phyloP scores from a whole-genome alignment of 345 rosid genomes.

The Cardamine occulta region DNA sequence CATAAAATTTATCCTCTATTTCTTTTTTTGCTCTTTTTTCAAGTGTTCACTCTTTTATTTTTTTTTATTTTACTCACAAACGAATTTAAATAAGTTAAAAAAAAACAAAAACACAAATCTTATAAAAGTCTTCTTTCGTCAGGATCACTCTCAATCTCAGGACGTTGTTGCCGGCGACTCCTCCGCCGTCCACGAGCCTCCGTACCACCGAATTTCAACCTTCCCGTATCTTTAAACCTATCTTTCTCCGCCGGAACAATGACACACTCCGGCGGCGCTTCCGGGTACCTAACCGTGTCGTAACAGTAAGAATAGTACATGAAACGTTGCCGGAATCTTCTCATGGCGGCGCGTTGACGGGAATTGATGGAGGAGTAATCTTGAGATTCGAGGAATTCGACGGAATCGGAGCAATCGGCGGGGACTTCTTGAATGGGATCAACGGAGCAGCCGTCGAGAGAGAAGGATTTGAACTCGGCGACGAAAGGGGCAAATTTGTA shows the following conservation, averaged over 20 bases:
- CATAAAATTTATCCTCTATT: not conserved
- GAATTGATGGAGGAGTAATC: slow-evolving; percentile 54
- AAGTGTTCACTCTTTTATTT: not conserved
- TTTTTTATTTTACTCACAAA: slow-evolving; percentile 25
- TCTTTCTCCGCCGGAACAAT: slow-evolving; percentile 54
- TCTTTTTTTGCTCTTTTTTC: not conserved
- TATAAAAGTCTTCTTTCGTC: slow-evolving; percentile 40
- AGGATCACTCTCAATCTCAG: slow-evolving; percentile 44
- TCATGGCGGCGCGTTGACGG: slow-evolving; percentile 58
- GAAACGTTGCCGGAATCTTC: slow-evolving; percentile 63
- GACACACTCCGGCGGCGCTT: slow-evolving; percentile 67
- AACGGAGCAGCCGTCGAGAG: slow-evolving; percentile 69
- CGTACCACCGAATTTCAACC: slow-evolving; percentile 77
- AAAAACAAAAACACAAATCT: not conserved
- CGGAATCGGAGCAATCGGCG: slow-evolving; percentile 42
- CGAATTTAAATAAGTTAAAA: slow-evolving; percentile 20
- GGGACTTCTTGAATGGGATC: slow-evolving; percentile 66
- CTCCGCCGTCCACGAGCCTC: slow-evolving; percentile 38
- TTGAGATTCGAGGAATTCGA: slow-evolving; percentile 45
- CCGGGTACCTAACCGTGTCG: slow-evolving; percentile 61
- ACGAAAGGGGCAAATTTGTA: slow-evolving; percentile 78
- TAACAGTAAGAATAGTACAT: slow-evolving; percentile 96
- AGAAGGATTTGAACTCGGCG: slow-evolving; percentile 68
- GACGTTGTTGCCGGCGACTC: slow-evolving; percentile 45
- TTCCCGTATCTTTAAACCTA: slow-evolving; percentile 66